A percentile compares a stretch with the other conserved stretches of the same genome.
These are phyloP conservation scores for Metarhizium anisopliae DNA, from an alignment of 2,329 filamentous ascomycete genomes.

Conservation along the genomic window DNA sequence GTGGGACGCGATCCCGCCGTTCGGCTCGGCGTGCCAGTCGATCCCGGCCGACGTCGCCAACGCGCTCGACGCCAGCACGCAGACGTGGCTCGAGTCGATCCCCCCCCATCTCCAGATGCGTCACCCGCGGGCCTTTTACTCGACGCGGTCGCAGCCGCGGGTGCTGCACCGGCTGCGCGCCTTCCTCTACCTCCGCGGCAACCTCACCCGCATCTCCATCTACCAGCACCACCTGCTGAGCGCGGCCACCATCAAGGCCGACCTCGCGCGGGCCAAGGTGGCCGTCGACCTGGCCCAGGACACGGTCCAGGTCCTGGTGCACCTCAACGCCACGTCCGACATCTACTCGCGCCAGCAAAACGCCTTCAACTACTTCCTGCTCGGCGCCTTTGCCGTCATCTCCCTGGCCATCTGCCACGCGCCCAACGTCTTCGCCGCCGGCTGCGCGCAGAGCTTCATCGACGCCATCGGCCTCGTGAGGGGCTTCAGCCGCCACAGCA, in stretches of 20 bases:
- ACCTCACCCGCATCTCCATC: constrained; percentile 33
- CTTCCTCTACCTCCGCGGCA: constrained; percentile 32
- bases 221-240: constrained; percentile 31
- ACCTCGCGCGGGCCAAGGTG: constrained; percentile 23
- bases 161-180: constrained; percentile 31
- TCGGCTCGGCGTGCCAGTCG: constrained; percentile 23
- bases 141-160: constrained; percentile 21
- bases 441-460: constrained; percentile 22
- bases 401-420: constrained; percentile 37
- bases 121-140: constrained; percentile 26
- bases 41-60: constrained; percentile 29
- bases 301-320: constrained; percentile 12
- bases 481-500: constrained; percentile 22
- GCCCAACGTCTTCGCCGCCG: constrained; percentile 29
- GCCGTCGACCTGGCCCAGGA: constrained; percentile 23
- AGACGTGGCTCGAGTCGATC: constrained; percentile 36
- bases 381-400: constrained; percentile 23
- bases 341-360: constrained; percentile 17
- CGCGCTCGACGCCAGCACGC: constrained; percentile 31
- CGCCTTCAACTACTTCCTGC: constrained; percentile 17
- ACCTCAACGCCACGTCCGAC: constrained; percentile 15
- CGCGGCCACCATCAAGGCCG: constrained; percentile 23
- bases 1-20: constrained; percentile 32
- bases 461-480: constrained; percentile 23
- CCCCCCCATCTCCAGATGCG: constrained; percentile 29